Evolutionary conservation across 2,329 filamentous ascomycete genomes (phyloP), one percentile per base, ranked within the genome.

Genomic region (Dryadomyces quercus-mongolicae): DNA sequence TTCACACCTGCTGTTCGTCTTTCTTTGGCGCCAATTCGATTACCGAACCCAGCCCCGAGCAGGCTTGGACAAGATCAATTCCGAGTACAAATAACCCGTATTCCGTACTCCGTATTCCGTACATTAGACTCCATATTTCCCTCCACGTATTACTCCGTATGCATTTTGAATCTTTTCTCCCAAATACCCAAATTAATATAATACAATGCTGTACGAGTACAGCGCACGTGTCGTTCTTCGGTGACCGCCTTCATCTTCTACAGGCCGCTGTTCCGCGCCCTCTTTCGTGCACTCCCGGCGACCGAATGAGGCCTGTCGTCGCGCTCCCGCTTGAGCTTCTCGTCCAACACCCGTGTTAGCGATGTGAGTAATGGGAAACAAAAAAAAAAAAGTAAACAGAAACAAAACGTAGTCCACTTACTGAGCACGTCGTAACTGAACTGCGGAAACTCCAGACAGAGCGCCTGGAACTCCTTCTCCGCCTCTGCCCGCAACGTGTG

Each of bases 381-480:
- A 16, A 34, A 21, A 7, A 3, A 15, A 10, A 53, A 8, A 15
- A 43, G 21, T n/a, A 20, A 22, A 38, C 8, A 40, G 1, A 40
- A 21, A 47, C n/a, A 52, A 31, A 54, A 72, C 77, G 61, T 74
- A n/a, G n/a, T n/a, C n/a, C n/a, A n/a, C n/a, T n/a, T n/a, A 88
- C 82, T 90, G 57, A 96, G 80, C 54, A 97, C 87, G 68, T 96
- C 91, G 72, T 91, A 96, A 64, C 86, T 86, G 66, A 96, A 96
- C 66, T 94, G 86, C 18, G 91, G 91, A 66, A 84, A 90, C 70
- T 95, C 87, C 66, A 95, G 72, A 71, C 91, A 95, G 69, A 95
- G 81, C 48, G 77, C 69, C 67, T 84, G 82, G 78, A 95, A 95
- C 70, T 94, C 88, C 7, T 81, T 78, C 69, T 94, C 88, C 42